Conservation (phyloP, 768 basidiomycete genomes). For the Gloeopeniophorella convolvens region DNA sequence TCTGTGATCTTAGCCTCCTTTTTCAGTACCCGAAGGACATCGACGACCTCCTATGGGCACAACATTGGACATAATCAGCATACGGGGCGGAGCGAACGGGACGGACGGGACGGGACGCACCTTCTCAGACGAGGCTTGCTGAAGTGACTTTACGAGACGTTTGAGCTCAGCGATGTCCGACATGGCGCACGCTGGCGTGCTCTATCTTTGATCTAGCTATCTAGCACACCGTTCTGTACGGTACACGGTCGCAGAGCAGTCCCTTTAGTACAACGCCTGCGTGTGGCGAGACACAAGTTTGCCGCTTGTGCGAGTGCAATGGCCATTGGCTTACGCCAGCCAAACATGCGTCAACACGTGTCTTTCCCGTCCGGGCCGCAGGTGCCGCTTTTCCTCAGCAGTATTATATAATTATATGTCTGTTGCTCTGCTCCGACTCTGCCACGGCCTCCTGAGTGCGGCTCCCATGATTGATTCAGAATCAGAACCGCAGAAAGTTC, state of each 20-base stretch:
- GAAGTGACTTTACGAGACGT: slow-evolving; percentile 20
- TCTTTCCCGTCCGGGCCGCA: no score
- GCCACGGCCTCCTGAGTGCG: no score
- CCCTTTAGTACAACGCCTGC: no score
- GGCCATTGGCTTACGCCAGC: neutral
- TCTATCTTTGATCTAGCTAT: slow-evolving; percentile 15
- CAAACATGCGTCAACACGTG: slow-evolving; percentile 6
- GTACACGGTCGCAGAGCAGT: slow-evolving; percentile 13
- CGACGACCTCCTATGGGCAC: slow-evolving; percentile 49
- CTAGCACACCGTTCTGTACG: slow-evolving; percentile 16
- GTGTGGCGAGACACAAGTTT: no score
- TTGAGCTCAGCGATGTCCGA: slow-evolving; percentile 20
- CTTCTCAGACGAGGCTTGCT: slow-evolving; percentile 15
- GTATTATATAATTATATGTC: no score
- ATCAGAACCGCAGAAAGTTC: no score
- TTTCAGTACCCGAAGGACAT: slow-evolving; percentile 56
- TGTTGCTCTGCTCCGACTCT: no score
- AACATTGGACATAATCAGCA: slow-evolving; percentile 27
- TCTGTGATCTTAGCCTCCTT: slow-evolving; percentile 64
- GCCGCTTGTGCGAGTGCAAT: no score
- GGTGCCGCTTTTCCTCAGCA: no score
- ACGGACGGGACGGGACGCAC: slow-evolving; percentile 7
- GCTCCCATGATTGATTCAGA: no score
- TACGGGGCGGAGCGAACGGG: slow-evolving; percentile 22
- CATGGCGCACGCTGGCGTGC: slow-evolving; percentile 7